A percentile compares a stretch with the other conserved stretches of the same genome.
Evolutionary conservation across 768 basidiomycete species (phyloP).

Genomic region (Mrakia blollopis): DNA sequence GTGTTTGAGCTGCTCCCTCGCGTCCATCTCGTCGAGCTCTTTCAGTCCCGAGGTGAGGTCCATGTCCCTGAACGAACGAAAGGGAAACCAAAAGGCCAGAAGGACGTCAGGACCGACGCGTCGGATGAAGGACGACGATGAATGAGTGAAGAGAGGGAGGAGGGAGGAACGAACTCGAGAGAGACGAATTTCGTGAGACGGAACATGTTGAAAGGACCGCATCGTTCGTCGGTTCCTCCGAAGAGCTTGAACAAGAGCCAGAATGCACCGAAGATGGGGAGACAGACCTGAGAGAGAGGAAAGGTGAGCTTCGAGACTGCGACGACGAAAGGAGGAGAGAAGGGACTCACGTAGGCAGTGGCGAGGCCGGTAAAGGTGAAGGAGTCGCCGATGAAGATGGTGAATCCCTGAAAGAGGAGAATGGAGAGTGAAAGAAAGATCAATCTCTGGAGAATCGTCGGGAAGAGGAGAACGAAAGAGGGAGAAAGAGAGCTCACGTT

Average conservation of each 20-base stretch:
- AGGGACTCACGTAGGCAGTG: conserved; percentile 24
- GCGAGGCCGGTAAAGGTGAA: conserved; percentile 26
- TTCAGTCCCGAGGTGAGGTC: conserved; percentile 36
- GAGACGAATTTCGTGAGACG: conserved; percentile 34
- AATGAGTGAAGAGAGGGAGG: no score
- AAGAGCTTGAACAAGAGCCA: conserved; percentile 36
- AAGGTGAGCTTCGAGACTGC: background rate
- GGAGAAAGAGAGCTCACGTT: background rate
- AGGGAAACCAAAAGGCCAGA: background rate
- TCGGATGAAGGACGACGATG: background rate
- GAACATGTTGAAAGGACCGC: conserved; percentile 6
- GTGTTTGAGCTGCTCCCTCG: conserved; percentile 21
- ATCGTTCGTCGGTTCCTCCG: background rate
- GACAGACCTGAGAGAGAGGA: background rate
- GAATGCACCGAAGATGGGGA: conserved; percentile 35
- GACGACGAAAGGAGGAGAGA: background rate
- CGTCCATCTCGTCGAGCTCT: conserved; percentile 35
- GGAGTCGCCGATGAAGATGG: conserved; percentile 37
- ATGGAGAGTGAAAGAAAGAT: background rate
- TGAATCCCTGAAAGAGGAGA: conserved; percentile 9
- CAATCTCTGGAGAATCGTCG: no score
- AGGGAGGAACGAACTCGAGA: conserved; percentile 15
- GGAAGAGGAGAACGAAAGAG: background rate
- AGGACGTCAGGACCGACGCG: background rate
- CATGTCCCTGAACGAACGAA: conserved; percentile 29